These are phyloP conservation scores for Dendrobium officinale DNA, from an alignment of 106 monocot genomes.

Conservation along the genomic window DNA sequence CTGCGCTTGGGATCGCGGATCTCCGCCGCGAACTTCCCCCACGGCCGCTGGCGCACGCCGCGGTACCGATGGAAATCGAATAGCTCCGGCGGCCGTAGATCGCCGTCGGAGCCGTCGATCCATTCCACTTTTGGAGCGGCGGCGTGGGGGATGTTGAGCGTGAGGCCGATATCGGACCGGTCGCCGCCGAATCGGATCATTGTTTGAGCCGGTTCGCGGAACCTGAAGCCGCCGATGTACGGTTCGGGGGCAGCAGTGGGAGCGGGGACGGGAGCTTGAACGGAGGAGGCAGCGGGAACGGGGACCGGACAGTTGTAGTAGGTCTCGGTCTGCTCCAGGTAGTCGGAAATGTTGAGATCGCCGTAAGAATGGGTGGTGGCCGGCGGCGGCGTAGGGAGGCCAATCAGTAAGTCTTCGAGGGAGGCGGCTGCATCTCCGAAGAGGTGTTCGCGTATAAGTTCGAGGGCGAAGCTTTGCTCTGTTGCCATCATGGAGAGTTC, in stretches of 20 bases:
- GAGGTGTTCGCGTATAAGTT: slow-evolving; percentile 33
- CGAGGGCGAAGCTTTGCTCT: slow-evolving; percentile 16
- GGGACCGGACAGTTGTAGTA: neutral
- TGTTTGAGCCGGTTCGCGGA: neutral
- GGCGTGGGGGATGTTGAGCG: slow-evolving; percentile 10
- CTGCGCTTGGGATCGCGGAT: slow-evolving; percentile 31
- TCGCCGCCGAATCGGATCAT: slow-evolving; percentile 14
- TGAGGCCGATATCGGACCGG: slow-evolving; percentile 2
- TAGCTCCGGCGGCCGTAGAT: neutral
- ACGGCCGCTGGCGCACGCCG: slow-evolving; percentile 23
- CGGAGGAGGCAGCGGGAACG: neutral
- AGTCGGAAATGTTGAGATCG: slow-evolving; percentile 11
- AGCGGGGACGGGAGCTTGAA: neutral
- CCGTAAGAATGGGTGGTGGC: neutral
- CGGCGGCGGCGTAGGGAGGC: neutral
- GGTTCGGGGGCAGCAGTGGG: neutral
- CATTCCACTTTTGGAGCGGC: slow-evolving; percentile 9
- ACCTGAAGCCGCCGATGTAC: neutral
- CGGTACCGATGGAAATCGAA: slow-evolving; percentile 10
- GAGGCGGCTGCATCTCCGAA: slow-evolving; percentile 11
- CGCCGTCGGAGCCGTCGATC: neutral
- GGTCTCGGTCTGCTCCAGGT: neutral
- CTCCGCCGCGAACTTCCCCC: slow-evolving; percentile 32
- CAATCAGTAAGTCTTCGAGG: neutral
- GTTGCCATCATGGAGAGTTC: neutral